Evolutionary conservation across 1,284 basidiomycete species (phyloP), one percentile per base, ranked within the genome.

Genomic region (Ustilago sp.): DNA sequence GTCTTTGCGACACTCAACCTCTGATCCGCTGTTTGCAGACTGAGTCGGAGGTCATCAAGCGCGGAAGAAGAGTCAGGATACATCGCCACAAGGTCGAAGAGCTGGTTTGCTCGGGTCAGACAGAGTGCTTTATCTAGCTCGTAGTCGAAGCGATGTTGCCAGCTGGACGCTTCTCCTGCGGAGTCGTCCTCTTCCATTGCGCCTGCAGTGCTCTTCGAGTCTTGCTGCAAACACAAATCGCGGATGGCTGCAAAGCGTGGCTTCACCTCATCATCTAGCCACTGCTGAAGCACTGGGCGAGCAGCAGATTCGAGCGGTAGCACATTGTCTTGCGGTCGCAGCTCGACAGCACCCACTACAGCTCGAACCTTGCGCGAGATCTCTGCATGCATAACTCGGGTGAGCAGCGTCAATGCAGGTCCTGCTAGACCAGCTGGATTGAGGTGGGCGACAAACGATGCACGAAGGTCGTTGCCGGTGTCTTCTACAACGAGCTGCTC

Each of bases 1-100:
- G 90, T 88, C 59, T 89, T 89, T 1, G 94, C 92, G 4, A 95
- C 88, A 48, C 90, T 88, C 2, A 90, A 87, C 32, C 74, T 66
- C 45, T 81, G 65, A 43, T 71, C 73, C 5, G 78, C 77, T 36
- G 63, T 72, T 8, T 72, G 61, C 5, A 74, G 66, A 60, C 88
- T 36, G 74, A 93, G 92, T 87, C 91, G 92, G 35, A 99, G 89
- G 85, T 99, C 97, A 65, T 93, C 89, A n/a, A 99, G 87, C 0
- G 94, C 95, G 1, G 92, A 90, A 70, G 89, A 88, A 0, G 95
- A 97, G 65, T 94, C 93, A 0, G 97, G 95, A 79, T 91, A 97
- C 80, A 95, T 93, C 54, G 96, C 91, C 66, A 99, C 95, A 65
- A 99, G 96, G 77, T 97, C 94, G 82, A 97, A 98, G 19, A 99